These are phyloP conservation scores for Penicillium sp. DNA, from an alignment of 2,329 filamentous ascomycete genomes.

Conservation along the genomic window DNA sequence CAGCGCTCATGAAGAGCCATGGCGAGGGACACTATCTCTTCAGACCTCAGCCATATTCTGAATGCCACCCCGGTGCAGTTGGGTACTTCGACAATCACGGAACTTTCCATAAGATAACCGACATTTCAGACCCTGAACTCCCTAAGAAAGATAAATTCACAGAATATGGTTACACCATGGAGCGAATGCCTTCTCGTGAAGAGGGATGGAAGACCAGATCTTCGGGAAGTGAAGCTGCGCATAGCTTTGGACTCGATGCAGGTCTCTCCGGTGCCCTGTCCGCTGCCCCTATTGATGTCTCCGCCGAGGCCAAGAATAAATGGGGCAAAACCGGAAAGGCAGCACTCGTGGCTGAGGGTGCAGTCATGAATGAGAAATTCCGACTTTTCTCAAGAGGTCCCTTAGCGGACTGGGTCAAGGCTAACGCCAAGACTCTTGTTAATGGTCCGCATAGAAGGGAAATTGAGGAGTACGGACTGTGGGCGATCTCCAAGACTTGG, in stretches of 20 bases:
- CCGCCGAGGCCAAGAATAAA: constrained; percentile 12
- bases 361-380: constrained; percentile 5
- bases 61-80: constrained; percentile 13
- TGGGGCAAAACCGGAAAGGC: constrained; percentile 12
- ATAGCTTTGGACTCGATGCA: constrained; percentile 6
- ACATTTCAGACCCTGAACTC: constrained; percentile 12
- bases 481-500: constrained; percentile 12
- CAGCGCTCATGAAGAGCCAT: constrained; percentile 14
- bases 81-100: constrained; percentile 13
- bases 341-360: constrained; percentile 4
- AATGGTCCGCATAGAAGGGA: neutral
- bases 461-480: constrained; percentile 10
- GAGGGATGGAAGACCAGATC: constrained; percentile 5
- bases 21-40: constrained; percentile 12
- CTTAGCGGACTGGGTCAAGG: constrained; percentile 7
- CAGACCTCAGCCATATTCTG: constrained; percentile 8
- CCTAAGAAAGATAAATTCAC: constrained; percentile 12
- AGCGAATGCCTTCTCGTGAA: neutral
- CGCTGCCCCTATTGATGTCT: constrained; percentile 10
- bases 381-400: neutral
- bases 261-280: constrained; percentile 7
- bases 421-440: constrained; percentile 9
- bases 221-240: constrained; percentile 8
- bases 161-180: neutral
- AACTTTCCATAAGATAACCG: constrained; percentile 10